Evolutionary conservation across 768 basidiomycete genomes (phyloP), one percentile per base, ranked within the genome.

Genomic region (Kwoniella heveanensis): DNA sequence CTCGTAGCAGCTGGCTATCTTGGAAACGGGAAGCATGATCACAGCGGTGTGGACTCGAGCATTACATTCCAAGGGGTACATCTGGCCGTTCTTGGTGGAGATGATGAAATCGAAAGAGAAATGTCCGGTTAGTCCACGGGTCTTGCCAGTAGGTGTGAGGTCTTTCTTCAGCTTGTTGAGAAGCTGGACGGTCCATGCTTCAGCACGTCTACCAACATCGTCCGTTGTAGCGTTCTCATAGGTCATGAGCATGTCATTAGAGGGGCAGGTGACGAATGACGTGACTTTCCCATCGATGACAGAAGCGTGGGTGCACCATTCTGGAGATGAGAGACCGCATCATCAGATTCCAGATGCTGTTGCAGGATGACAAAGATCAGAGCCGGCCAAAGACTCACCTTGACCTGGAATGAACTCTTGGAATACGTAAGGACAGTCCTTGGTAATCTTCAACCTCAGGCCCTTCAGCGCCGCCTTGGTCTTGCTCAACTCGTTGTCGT

Each of bases 221-320:
- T 67, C 51, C 9, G 39, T 54, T 19, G 77, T 77, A n/a, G 64
- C 66, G 63, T 78, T 71, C 36, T 78, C 76, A 59, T 80, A 80
- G 1, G 77, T 77, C 79, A 80, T 80, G 59, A 80, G 70, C 79
- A 80, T 80, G 68, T 79, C 78, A 64, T 75, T 77, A 15, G 74
- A 75, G 1, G 79, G 79, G 44, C 77, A 78, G 21, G 72, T 67
- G 53, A 80, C 76, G 64, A 80, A 79, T 1, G 79, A 77, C 21
- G 74, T 74, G 64, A 79, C 65, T 27, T 69, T 58, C 26, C 76
- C 76, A 19, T 76, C 66, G 56, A 78, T 61, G 24, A 79, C 79
- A 9, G 76, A 76, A 13, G 77, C 76, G 68, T 80, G 79, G 5
- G 79, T 80, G 60, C 79, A 80, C 66, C 69, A 80, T 71, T 79